Conservation (phyloP, 2,329 filamentous ascomycete species). For the Mariannaea elegans region DNA sequence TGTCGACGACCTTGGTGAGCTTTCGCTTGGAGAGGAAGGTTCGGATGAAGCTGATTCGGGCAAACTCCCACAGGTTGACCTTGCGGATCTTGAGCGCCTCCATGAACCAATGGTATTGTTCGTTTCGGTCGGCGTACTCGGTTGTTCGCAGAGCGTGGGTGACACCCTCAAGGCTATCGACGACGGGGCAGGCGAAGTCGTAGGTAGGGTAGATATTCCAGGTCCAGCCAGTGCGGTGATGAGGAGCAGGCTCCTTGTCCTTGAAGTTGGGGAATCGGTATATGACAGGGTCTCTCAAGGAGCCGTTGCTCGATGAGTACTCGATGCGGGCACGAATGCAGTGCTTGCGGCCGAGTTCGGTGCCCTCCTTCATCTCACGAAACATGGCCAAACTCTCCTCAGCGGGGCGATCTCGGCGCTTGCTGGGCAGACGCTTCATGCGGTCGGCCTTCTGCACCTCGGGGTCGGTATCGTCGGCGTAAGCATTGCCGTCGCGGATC, state of each 20-base stretch:
- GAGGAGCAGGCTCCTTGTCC: constrained; percentile 54
- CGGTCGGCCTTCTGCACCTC: constrained; percentile 88
- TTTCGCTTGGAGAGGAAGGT: constrained; percentile 89
- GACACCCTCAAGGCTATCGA: constrained; percentile 82
- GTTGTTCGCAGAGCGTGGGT: constrained; percentile 86
- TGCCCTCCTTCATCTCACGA: constrained; percentile 91
- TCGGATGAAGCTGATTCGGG: constrained; percentile 83
- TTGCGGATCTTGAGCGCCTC: constrained; percentile 76
- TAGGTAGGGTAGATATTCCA: constrained; percentile 93
- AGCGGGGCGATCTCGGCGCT: constrained; percentile 77
- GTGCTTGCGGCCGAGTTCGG: constrained; percentile 80
- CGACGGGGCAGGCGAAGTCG: constrained; percentile 84
- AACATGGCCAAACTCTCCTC: constrained; percentile 90
- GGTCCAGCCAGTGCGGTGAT: constrained; percentile 80
- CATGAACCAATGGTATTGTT: constrained; percentile 88
- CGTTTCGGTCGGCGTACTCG: constrained; percentile 88
- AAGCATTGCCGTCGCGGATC: constrained; percentile 87
- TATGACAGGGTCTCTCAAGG: constrained; percentile 95
- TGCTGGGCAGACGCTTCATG: constrained; percentile 83
- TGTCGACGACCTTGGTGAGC: constrained; percentile 82
- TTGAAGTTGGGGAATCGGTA: constrained; percentile 84
- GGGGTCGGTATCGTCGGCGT: constrained; percentile 92
- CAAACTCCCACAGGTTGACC: constrained; percentile 87
- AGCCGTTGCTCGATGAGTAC: constrained; percentile 91
- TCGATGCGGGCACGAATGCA: constrained; percentile 97